Conservation (phyloP, 2,329 filamentous ascomycete genomes). For the Boeremia exigua region DNA sequence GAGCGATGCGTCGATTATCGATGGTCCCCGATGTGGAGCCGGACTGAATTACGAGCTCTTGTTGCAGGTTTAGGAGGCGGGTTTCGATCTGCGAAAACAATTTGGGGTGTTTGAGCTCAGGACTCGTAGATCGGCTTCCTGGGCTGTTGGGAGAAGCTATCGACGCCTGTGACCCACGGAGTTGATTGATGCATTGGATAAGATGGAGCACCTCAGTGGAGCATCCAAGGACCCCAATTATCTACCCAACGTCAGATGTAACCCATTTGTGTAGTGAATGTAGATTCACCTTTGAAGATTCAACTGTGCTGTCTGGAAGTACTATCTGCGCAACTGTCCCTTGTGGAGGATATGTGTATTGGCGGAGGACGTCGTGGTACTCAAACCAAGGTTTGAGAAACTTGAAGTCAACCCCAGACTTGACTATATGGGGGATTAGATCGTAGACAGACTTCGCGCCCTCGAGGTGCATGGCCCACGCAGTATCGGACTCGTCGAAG, state of each 20-base stretch:
- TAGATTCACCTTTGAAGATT: not conserved
- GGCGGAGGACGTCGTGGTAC: conserved; percentile 56
- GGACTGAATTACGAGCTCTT: conserved; percentile 31
- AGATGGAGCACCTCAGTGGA: conserved; percentile 55
- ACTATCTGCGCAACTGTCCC: conserved; percentile 33
- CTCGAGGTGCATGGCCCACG: conserved; percentile 55
- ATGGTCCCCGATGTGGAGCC: conserved; percentile 36
- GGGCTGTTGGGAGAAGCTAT: not conserved
- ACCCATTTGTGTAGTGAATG: not conserved
- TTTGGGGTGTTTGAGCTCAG: not conserved
- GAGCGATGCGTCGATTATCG: conserved; percentile 42
- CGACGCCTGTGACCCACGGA: conserved; percentile 1
- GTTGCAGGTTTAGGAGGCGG: conserved; percentile 28
- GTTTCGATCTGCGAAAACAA: conserved; percentile 15
- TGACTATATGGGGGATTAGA: conserved; percentile 28
- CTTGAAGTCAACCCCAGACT: conserved; percentile 27
- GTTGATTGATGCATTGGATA: conserved; percentile 52
- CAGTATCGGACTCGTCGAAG: conserved; percentile 57
- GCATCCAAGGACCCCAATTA: conserved; percentile 57
- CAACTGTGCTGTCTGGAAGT: conserved; percentile 13
- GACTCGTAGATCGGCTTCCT: not conserved
- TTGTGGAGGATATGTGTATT: conserved; percentile 49
- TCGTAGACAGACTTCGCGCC: conserved; percentile 51
- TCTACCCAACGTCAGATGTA: conserved; percentile 34
- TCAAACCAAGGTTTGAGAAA: conserved; percentile 57